A percentile compares a stretch with the other conserved stretches of the same genome.
Evolutionary conservation across 345 rosid species (phyloP).

Genomic region (Rubroshorea leprosula): DNA sequence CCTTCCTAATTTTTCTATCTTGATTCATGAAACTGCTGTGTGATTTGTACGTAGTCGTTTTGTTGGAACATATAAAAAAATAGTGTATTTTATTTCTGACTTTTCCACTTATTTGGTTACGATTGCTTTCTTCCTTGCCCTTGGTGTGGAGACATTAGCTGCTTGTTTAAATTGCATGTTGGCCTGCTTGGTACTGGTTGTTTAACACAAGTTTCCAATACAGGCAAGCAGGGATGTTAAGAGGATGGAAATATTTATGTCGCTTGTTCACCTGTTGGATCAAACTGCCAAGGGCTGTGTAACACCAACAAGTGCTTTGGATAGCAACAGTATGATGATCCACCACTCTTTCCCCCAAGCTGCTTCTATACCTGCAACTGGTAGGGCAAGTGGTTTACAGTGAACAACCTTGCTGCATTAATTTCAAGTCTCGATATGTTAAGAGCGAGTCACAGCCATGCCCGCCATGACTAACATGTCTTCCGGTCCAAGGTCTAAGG

Average conservation of each 20-base stretch:
- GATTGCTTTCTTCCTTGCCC: no score
- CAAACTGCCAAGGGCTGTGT: slow-evolving; percentile 56
- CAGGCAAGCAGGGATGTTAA: slow-evolving; percentile 91
- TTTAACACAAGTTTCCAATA: not conserved
- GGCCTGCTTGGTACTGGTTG: not conserved
- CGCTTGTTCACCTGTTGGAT: slow-evolving; percentile 75
- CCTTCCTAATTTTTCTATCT: no score
- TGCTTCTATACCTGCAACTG: slow-evolving; percentile 42
- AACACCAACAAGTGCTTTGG: slow-evolving; percentile 33
- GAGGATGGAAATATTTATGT: slow-evolving; percentile 90
- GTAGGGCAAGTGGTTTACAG: slow-evolving; percentile 41
- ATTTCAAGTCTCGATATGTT: slow-evolving; percentile 35
- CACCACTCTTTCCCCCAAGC: slow-evolving; percentile 37
- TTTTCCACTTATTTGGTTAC: no score
- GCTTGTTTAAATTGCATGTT: not conserved
- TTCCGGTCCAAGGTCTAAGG: slow-evolving; percentile 27
- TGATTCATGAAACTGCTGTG: no score
- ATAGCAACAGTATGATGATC: slow-evolving; percentile 42
- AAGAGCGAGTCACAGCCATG: slow-evolving; percentile 38
- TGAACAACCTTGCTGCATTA: slow-evolving; percentile 23
- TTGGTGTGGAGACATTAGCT: no score
- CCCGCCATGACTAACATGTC: slow-evolving; percentile 59
- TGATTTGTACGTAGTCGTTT: no score
- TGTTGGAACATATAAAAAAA: no score
- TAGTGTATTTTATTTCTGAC: no score